Percentiles rank a stretch among this genome's conserved stretches.
Conservation (phyloP, 1,139 yeast genomes). For the Zygosaccharomyces pseudobailii region DNA sequence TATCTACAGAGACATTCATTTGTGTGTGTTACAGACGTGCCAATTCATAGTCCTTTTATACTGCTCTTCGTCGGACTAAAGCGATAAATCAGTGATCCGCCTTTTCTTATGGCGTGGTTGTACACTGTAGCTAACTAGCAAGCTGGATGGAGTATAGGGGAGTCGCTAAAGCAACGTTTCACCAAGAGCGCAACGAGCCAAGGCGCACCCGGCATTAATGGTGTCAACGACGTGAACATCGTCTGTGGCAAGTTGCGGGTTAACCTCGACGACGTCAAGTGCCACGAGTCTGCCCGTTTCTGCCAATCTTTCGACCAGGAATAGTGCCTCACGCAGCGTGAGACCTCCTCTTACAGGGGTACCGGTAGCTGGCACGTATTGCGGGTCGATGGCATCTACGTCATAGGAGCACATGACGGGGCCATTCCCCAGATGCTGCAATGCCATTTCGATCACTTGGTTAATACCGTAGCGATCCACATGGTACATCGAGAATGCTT, state of each 20-base stretch:
- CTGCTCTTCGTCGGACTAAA: not conserved
- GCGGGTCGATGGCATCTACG: conserved; percentile 95
- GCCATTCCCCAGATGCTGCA: conserved; percentile 56
- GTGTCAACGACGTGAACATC: conserved; percentile 80
- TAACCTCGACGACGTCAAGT: conserved; percentile 89
- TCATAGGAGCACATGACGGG: conserved; percentile 93
- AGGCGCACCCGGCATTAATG: conserved; percentile 82
- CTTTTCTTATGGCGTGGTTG: not conserved
- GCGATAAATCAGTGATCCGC: not conserved
- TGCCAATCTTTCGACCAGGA: conserved; percentile 86
- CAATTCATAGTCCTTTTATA: not conserved
- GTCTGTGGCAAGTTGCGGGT: conserved; percentile 80
- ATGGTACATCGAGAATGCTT: conserved; percentile 94
- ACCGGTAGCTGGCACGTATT: conserved; percentile 94
- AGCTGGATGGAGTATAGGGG: not conserved
- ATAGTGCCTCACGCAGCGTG: conserved; percentile 90
- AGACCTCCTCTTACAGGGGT: conserved; percentile 97
- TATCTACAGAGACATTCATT: too few species aligned
- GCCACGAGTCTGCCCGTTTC: conserved; percentile 82
- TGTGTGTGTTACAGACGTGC: not conserved
- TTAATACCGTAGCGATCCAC: conserved; percentile 92
- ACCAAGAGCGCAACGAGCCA: conserved; percentile 92
- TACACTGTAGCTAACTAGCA: conserved; percentile 15
- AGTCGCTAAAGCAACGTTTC: conserved; percentile 61
- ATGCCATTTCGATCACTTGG: conserved; percentile 87